These are phyloP conservation scores for Phytophthora cryptogea DNA, from an alignment of 352 stramenopile species.

Conservation along the genomic window DNA sequence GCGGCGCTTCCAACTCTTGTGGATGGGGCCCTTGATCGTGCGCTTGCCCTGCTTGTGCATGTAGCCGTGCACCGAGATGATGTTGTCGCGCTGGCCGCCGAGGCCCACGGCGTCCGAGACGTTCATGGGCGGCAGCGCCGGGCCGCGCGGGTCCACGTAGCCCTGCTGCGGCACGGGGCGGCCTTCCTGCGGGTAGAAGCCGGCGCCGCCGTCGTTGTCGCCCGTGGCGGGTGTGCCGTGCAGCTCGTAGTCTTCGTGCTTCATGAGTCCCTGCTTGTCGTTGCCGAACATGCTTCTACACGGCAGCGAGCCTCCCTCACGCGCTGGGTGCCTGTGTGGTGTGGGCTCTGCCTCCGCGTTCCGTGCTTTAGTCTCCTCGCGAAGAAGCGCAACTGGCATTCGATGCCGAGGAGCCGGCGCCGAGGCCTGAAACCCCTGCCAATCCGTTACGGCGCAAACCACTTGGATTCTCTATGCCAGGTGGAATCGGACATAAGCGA, in stretches of 20 bases:
- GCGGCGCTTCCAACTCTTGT: constrained; percentile 87
- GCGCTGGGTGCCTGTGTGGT: background rate
- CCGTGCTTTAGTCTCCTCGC: constrained; percentile 22
- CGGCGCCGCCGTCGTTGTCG: constrained; percentile 49
- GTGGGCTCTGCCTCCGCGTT: background rate
- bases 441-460: constrained; percentile 25
- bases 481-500: too few relatives aligned
- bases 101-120: constrained; percentile 65
- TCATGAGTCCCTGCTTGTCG: constrained; percentile 42
- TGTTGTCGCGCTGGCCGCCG: constrained; percentile 69
- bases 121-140: constrained; percentile 67
- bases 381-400: constrained; percentile 43
- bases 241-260: constrained; percentile 62
- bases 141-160: constrained; percentile 70
- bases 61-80: constrained; percentile 90
- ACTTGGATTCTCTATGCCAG: constrained; percentile 15
- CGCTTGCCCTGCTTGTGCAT: constrained; percentile 91
- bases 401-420: background rate
- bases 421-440: constrained; percentile 22
- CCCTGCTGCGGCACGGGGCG: constrained; percentile 55
- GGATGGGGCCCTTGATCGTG: constrained; percentile 85
- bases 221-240: constrained; percentile 59
- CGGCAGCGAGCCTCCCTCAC: background rate
- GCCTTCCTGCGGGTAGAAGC: constrained; percentile 55
- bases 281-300: constrained; percentile 45